Conservation (phyloP, 2,329 filamentous ascomycete genomes). For the Botrytis aclada region DNA sequence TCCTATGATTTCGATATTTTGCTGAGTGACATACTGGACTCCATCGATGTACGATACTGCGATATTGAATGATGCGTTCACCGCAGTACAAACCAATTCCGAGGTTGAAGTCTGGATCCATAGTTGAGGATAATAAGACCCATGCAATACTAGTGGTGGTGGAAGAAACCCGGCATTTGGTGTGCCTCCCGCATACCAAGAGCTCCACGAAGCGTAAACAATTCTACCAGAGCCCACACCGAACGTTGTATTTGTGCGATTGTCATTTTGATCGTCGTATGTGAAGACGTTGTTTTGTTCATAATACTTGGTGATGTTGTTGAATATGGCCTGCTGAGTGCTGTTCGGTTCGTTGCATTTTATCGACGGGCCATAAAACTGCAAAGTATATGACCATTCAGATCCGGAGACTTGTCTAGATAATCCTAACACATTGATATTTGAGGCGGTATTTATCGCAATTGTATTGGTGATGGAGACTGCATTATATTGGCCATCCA, state of each 20-base stretch:
- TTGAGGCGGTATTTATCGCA: not conserved
- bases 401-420: slow-evolving; percentile 15
- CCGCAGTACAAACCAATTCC: slow-evolving; percentile 20
- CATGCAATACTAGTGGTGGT: not conserved
- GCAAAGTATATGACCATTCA: slow-evolving; percentile 23
- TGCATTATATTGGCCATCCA: not conserved
- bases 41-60: slow-evolving; percentile 20
- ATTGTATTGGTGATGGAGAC: not conserved
- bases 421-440: slow-evolving; percentile 7
- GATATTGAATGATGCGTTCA: slow-evolving; percentile 25
- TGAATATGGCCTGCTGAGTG: slow-evolving; percentile 15
- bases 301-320: slow-evolving; percentile 1
- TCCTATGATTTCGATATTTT: not conserved
- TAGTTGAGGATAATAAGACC: slow-evolving; percentile 8
- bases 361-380: slow-evolving; percentile 26
- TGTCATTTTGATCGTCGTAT: not conserved
- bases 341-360: slow-evolving; percentile 19
- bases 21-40: not conserved
- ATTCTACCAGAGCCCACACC: not conserved
- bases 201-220: not conserved
- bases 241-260: not conserved
- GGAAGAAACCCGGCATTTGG: not conserved
- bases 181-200: slow-evolving; percentile 1
- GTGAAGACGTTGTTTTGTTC: not conserved
- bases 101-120: slow-evolving; percentile 23